A percentile compares a stretch with the other conserved stretches of the same genome.
phyloP scores from a whole-genome alignment of 768 basidiomycete genomes.

The Rhizopogon roseolus region DNA sequence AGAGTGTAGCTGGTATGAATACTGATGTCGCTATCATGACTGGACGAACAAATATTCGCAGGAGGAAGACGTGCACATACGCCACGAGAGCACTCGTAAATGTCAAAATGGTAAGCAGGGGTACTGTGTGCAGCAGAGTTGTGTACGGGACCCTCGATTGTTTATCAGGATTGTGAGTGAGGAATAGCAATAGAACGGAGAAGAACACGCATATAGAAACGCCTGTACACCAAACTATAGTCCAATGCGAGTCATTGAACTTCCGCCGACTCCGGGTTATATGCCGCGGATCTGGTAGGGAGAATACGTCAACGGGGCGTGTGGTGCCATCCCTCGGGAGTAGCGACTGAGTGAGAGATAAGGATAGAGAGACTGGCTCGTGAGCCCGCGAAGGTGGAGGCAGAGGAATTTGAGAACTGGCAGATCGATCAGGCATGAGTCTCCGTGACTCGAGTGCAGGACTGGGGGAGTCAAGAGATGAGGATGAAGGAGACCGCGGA shows the following conservation, averaged over 20 bases:
- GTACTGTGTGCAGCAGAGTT: conserved; percentile 72
- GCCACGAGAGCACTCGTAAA: conserved; percentile 65
- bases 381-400: conserved; percentile 41
- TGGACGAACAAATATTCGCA: conserved; percentile 80
- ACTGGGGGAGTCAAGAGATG: conserved; percentile 23
- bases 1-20: conserved; percentile 68
- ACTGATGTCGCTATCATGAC: conserved; percentile 76
- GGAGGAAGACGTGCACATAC: conserved; percentile 69
- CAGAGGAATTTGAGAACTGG: conserved; percentile 31
- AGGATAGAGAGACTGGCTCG: conserved; percentile 37
- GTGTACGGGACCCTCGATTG: conserved; percentile 47
- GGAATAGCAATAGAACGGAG: conserved; percentile 61
- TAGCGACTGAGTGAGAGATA: conserved; percentile 75
- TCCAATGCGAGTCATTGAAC: conserved; percentile 73
- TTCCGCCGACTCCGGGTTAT: conserved; percentile 60
- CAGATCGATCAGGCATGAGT: conserved; percentile 20
- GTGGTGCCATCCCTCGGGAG: conserved; percentile 67
- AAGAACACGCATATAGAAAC: conserved; percentile 58
- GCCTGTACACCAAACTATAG: conserved; percentile 57
- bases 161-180: conserved; percentile 38
- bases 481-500: conserved; percentile 33
- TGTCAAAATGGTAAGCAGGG: conserved; percentile 69
- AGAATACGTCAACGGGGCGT: conserved; percentile 66
- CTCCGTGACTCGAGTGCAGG: conserved; percentile 2
- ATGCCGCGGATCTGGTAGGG: conserved; percentile 72